A percentile compares a stretch with the other conserved stretches of the same genome.
These are phyloP conservation scores for Solanum chmielewskii DNA, from an alignment of 257 asterid species.

Conservation along the genomic window DNA sequence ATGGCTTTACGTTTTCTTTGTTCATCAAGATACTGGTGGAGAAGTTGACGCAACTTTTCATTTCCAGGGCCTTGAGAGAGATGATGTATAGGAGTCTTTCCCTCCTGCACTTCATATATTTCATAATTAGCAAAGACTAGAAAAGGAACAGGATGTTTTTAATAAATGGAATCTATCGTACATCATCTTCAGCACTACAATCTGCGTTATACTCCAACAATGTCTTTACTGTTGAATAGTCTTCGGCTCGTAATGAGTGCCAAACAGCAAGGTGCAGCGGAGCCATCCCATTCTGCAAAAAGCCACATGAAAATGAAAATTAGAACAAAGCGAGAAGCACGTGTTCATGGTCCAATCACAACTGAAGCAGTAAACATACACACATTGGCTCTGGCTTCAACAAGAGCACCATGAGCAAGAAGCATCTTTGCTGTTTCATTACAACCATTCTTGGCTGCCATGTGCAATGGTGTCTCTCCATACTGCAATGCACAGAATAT, in stretches of 20 bases:
- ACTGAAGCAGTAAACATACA: slow-evolving; percentile 3
- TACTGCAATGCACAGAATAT: slow-evolving; percentile 33
- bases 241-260: slow-evolving; percentile 81
- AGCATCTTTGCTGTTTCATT: slow-evolving; percentile 77
- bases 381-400: slow-evolving; percentile 96
- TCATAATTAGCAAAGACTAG: slow-evolving; percentile 20
- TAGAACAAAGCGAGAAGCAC: neutral
- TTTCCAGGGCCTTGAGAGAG: slow-evolving; percentile 75
- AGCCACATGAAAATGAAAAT: neutral
- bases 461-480: slow-evolving; percentile 97
- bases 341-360: neutral
- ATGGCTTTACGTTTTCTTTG: slow-evolving; percentile 72
- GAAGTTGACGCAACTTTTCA: slow-evolving; percentile 62
- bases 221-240: slow-evolving; percentile 69
- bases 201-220: slow-evolving; percentile 73
- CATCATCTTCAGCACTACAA: slow-evolving; percentile 91
- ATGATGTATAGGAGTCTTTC: slow-evolving; percentile 81
- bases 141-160: neutral
- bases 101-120: slow-evolving; percentile 55
- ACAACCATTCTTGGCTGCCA: slow-evolving; percentile 99
- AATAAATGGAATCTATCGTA: slow-evolving; percentile 9
- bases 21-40: slow-evolving; percentile 55
- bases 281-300: slow-evolving; percentile 85
- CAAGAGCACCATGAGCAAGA: slow-evolving; percentile 70
- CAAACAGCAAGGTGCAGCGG: slow-evolving; percentile 99